phyloP scores from a whole-genome alignment of 2,329 filamentous ascomycete species.

The Reticulascus tulasneorum region DNA sequence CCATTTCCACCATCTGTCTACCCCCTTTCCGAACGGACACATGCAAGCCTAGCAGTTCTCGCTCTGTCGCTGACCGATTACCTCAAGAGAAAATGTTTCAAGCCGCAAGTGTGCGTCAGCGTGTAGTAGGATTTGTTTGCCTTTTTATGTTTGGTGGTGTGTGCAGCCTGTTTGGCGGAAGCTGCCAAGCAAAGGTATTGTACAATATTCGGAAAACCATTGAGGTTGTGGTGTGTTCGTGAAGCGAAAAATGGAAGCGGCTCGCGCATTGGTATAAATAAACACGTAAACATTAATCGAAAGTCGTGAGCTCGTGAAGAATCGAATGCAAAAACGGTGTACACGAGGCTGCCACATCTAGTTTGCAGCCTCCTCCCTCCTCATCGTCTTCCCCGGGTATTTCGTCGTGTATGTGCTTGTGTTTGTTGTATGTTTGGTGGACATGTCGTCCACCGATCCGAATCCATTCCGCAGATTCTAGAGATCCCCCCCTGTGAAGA shows the following conservation, averaged over 20 bases:
- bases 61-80: too few relatives aligned
- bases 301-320: slow-evolving; percentile 18
- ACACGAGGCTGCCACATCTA: slow-evolving; percentile 5
- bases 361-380: too few relatives aligned
- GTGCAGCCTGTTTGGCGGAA: slow-evolving; percentile 1
- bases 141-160: slow-evolving; percentile 3
- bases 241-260: slow-evolving; percentile 14
- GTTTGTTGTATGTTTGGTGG: too few relatives aligned
- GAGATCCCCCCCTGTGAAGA: slow-evolving; percentile 5
- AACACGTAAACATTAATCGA: slow-evolving; percentile 18
- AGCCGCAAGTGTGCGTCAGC: too few relatives aligned
- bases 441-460: too few relatives aligned
- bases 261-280: slow-evolving; percentile 14
- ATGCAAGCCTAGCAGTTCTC: too few relatives aligned
- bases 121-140: too few relatives aligned
- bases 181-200: slow-evolving; percentile 5
- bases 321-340: slow-evolving; percentile 12
- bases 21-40: too few relatives aligned
- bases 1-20: too few relatives aligned
- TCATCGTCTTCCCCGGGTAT: too few relatives aligned
- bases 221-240: slow-evolving; percentile 10
- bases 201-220: slow-evolving; percentile 5
- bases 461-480: neutral
- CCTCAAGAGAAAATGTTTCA: too few relatives aligned
- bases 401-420: too few relatives aligned